phyloP scores from a whole-genome alignment of 2,329 filamentous ascomycete genomes.

The Pyrenochaeta sp. region DNA sequence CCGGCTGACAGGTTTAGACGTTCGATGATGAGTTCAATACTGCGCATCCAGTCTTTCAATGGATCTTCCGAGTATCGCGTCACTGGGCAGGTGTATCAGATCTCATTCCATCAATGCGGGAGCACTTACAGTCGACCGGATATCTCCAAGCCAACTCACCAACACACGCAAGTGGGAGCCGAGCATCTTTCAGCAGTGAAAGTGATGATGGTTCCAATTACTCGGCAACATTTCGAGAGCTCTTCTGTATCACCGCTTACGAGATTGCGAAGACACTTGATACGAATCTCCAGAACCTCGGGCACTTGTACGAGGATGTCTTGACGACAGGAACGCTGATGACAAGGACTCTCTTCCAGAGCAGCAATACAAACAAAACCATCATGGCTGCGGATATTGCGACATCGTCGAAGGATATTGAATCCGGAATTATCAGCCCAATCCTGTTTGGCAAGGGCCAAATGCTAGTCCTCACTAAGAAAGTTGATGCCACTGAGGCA shows the following conservation, averaged over 20 bases:
- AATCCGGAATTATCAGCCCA: constrained; percentile 44
- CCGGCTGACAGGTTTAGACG: constrained; percentile 47
- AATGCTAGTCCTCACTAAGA: constrained; percentile 79
- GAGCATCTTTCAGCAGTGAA: constrained; percentile 41
- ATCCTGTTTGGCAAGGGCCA: constrained; percentile 72
- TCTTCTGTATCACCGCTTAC: constrained; percentile 81
- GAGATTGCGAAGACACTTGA: constrained; percentile 74
- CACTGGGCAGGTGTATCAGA: constrained; percentile 76
- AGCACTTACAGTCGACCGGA: constrained; percentile 67
- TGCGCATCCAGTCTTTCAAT: constrained; percentile 81
- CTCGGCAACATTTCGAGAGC: constrained; percentile 78
- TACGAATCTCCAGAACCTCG: constrained; percentile 68
- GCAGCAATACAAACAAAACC: constrained; percentile 22
- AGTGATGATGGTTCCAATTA: constrained; percentile 71
- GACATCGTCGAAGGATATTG: constrained; percentile 43
- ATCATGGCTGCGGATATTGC: constrained; percentile 36
- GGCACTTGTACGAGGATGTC: constrained; percentile 78
- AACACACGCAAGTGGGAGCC: constrained; percentile 20
- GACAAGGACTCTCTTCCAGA: constrained; percentile 64
- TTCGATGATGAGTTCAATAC: constrained; percentile 78
- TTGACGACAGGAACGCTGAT: constrained; percentile 69
- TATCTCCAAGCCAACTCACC: constrained; percentile 31
- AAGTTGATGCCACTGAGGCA: constrained; percentile 66
- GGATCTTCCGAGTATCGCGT: constrained; percentile 82
- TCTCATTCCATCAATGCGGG: constrained; percentile 74